Conservation (phyloP, 2,329 filamentous ascomycete genomes). For the Penicillium sclerotigenum region DNA sequence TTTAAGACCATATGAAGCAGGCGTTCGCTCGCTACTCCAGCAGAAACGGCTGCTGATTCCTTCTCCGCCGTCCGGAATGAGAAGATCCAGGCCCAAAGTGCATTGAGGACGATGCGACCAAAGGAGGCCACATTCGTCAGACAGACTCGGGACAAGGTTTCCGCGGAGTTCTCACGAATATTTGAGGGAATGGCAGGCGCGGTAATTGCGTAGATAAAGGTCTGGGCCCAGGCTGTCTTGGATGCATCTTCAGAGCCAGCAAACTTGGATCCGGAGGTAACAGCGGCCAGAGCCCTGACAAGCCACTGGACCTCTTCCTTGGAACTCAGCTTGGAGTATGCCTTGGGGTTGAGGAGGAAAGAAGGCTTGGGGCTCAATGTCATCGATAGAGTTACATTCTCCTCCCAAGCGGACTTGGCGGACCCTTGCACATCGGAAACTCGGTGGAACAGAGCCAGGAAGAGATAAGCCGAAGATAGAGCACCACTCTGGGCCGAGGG, state of each 20-base stretch:
- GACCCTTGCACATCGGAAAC: slow-evolving; percentile 54
- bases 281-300: slow-evolving; percentile 63
- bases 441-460: slow-evolving; percentile 60
- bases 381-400: slow-evolving; percentile 63
- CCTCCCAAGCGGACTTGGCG: slow-evolving; percentile 48
- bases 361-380: slow-evolving; percentile 75
- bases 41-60: slow-evolving; percentile 65
- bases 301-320: slow-evolving; percentile 80
- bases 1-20: slow-evolving; percentile 57
- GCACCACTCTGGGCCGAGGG: slow-evolving; percentile 77
- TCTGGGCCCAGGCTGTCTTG: slow-evolving; percentile 75
- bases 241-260: slow-evolving; percentile 47
- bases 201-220: slow-evolving; percentile 74
- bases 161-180: slow-evolving; percentile 62
- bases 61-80: slow-evolving; percentile 69
- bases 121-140: slow-evolving; percentile 56
- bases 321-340: slow-evolving; percentile 74
- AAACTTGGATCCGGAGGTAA: slow-evolving; percentile 55
- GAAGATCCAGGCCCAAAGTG: slow-evolving; percentile 77
- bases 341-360: slow-evolving; percentile 76
- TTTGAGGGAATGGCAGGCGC: slow-evolving; percentile 59
- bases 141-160: slow-evolving; percentile 65
- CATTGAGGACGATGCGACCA: slow-evolving; percentile 63
- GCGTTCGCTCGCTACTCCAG: slow-evolving; percentile 63
- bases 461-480: slow-evolving; percentile 74